Percentiles rank a stretch among this genome's conserved stretches.
phyloP scores from a whole-genome alignment of 106 monocot genomes.

The Vanilla planifolia region DNA sequence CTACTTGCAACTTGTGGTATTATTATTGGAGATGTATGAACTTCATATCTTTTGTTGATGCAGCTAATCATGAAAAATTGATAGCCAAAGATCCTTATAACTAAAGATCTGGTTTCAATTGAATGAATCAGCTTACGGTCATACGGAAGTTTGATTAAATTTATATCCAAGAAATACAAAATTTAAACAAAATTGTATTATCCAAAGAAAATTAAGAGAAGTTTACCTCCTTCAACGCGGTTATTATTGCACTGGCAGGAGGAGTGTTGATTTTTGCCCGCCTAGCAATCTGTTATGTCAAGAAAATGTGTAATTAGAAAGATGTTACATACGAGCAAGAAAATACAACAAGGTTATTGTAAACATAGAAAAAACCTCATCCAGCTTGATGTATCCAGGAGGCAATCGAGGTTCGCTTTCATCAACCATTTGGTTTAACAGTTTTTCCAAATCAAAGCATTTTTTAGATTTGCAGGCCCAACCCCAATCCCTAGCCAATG shows the following conservation, averaged over 20 bases:
- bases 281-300: slow-evolving; percentile 20
- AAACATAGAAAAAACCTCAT: slow-evolving; percentile 49
- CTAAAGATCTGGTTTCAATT: no score
- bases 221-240: slow-evolving; percentile 48
- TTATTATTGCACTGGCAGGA: slow-evolving; percentile 45
- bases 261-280: slow-evolving; percentile 82
- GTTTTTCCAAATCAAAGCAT: slow-evolving; percentile 48
- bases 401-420: slow-evolving; percentile 72
- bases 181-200: no score
- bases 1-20: no score
- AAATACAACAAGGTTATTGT: not conserved
- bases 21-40: no score
- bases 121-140: no score
- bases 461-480: slow-evolving; percentile 48
- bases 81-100: no score
- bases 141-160: no score
- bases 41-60: no score
- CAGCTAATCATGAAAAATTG: no score
- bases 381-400: slow-evolving; percentile 89
- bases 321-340: not conserved
- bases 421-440: slow-evolving; percentile 62
- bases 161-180: no score
- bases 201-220: not conserved
- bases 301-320: no score
- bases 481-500: slow-evolving; percentile 75